A percentile compares a stretch with the other conserved stretches of the same genome.
phyloP scores from a whole-genome alignment of 2,329 filamentous ascomycete species.

The Calonectria honghensis region DNA sequence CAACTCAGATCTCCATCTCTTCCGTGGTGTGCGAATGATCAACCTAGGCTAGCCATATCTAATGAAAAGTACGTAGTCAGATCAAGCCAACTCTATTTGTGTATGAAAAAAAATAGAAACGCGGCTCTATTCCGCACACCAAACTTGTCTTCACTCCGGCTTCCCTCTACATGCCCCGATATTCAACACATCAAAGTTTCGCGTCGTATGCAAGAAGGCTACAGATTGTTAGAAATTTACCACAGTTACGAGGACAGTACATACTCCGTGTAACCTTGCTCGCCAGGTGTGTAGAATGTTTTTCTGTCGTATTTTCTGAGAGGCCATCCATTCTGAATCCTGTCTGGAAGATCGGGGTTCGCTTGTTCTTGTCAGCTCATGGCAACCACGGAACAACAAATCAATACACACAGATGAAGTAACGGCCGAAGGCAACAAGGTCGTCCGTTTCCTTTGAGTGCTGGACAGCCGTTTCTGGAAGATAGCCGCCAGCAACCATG shows the following conservation, averaged over 20 bases:
- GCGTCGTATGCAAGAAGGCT: conserved; percentile 47
- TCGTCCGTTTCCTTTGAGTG: conserved; percentile 59
- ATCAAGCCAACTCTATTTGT: background rate
- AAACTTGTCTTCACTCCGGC: background rate
- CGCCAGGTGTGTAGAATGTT: conserved; percentile 47
- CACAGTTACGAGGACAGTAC: background rate
- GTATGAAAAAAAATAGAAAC: background rate
- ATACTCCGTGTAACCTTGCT: conserved; percentile 51
- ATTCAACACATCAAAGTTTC: conserved; percentile 21
- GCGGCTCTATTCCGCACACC: background rate
- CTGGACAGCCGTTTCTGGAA: conserved; percentile 52
- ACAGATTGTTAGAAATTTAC: conserved; percentile 15
- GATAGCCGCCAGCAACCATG: conserved; percentile 61
- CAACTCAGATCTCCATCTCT: background rate
- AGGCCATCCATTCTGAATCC: conserved; percentile 52
- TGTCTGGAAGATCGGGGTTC: conserved; percentile 51
- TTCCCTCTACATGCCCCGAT: conserved; percentile 1
- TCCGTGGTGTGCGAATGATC: background rate
- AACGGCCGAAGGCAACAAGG: conserved; percentile 59
- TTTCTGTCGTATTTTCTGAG: conserved; percentile 49
- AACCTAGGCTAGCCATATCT: background rate
- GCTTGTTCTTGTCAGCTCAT: conserved; percentile 42
- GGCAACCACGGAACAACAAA: background rate
- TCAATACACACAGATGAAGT: conserved; percentile 54
- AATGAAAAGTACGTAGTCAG: background rate